Percentiles rank a stretch among this genome's conserved stretches.
Conservation (phyloP, 164 flowering plant genomes). For the Macadamia integrifolia region DNA sequence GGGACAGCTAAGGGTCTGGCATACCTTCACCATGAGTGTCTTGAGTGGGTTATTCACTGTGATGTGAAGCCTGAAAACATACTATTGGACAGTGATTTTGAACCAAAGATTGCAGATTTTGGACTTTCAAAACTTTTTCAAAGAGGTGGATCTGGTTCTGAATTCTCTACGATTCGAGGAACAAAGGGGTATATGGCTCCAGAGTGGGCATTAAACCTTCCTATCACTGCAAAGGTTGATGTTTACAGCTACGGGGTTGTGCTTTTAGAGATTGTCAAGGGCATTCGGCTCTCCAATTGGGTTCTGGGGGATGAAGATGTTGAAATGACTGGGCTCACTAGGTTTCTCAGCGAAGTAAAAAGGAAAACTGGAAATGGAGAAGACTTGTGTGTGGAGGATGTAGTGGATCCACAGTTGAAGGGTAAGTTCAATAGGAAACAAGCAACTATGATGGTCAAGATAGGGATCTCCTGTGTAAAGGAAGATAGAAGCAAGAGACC, state of each 20-base stretch:
- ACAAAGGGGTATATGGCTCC: constrained; percentile 49
- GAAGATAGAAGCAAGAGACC: constrained; percentile 20
- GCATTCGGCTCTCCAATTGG: constrained; percentile 11
- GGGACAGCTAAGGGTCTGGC: constrained; percentile 22
- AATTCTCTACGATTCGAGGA: constrained; percentile 32
- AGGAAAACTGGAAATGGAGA: constrained; percentile 4
- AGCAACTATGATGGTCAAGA: constrained; percentile 9
- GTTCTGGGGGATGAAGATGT: constrained; percentile 5
- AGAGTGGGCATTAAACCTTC: constrained; percentile 31
- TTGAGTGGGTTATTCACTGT: constrained; percentile 24
- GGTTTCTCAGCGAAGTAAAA: constrained; percentile 9
- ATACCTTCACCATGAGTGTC: constrained; percentile 22
- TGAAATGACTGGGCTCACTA: constrained; percentile 3
- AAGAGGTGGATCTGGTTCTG: constrained; percentile 7
- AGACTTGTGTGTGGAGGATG: constrained; percentile 8
- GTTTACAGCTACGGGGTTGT: constrained; percentile 47
- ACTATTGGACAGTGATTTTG: constrained; percentile 15
- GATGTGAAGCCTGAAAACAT: constrained; percentile 23
- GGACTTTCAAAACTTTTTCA: constrained; percentile 26
- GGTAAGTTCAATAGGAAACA: constrained; percentile 11
- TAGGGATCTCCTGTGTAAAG: constrained; percentile 13
- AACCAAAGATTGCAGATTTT: constrained; percentile 35
- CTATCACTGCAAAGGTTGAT: constrained; percentile 36
- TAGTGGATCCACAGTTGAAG: constrained; percentile 13
- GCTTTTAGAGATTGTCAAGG: constrained; percentile 25